Evolutionary conservation across 805 yeast species (phyloP).

Genomic region (Metschnikowia bowlesiae): DNA sequence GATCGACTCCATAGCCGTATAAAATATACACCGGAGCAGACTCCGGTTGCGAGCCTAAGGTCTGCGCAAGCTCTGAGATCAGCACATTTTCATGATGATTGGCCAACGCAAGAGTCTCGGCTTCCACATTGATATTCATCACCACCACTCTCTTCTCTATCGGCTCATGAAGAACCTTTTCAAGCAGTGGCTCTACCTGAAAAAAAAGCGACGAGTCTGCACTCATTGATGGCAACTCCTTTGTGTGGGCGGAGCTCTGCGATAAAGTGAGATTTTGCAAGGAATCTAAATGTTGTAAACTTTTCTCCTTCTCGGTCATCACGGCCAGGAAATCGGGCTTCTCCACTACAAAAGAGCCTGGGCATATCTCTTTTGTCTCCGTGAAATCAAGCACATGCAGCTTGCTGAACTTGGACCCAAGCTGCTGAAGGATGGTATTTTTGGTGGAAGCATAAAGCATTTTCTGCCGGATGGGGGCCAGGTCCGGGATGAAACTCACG

Average conservation of each 20-base stretch:
- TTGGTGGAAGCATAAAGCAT: slow-evolving; percentile 95
- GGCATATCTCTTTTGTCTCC: slow-evolving; percentile 50
- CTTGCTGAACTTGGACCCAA: slow-evolving; percentile 60
- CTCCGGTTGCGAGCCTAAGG: slow-evolving; percentile 13
- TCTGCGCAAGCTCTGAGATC: slow-evolving; percentile 18
- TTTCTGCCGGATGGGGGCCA: slow-evolving; percentile 73
- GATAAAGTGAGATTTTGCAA: slow-evolving; percentile 29
- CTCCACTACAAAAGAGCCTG: slow-evolving; percentile 39
- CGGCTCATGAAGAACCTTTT: slow-evolving; percentile 16
- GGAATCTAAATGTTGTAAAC: slow-evolving; percentile 41
- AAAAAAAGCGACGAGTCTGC: slow-evolving; percentile 12
- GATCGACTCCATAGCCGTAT: slow-evolving; percentile 37
- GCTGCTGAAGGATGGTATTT: slow-evolving; percentile 64
- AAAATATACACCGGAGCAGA: slow-evolving; percentile 57
- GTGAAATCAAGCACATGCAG: slow-evolving; percentile 45
- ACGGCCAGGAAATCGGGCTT: slow-evolving; percentile 34
- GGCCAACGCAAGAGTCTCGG: slow-evolving; percentile 36
- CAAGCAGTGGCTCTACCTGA: slow-evolving; percentile 19
- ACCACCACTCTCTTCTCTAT: slow-evolving; percentile 34
- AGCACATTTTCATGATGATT: slow-evolving; percentile 8
- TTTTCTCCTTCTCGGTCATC: slow-evolving; percentile 56
- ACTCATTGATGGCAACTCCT: slow-evolving; percentile 36
- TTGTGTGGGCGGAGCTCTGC: slow-evolving; percentile 12
- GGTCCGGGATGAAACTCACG: slow-evolving; percentile 82
- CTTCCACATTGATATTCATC: slow-evolving; percentile 45